phyloP scores from a whole-genome alignment of 1,284 basidiomycete species.

The Schizopora paradoxa region DNA sequence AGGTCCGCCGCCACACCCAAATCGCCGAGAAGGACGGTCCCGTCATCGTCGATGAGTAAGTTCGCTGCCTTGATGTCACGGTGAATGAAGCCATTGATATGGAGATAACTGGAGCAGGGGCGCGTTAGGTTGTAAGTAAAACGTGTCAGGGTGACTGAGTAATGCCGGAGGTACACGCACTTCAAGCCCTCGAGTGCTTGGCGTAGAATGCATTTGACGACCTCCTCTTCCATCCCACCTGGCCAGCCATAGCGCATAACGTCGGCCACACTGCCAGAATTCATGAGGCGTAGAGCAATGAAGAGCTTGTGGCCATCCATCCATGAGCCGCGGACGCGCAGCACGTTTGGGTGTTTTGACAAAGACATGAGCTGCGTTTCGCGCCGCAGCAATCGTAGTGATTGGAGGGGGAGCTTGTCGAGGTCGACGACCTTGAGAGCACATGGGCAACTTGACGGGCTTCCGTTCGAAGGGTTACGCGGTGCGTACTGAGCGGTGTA shows the following conservation, averaged over 20 bases:
- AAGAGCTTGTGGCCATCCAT: slow-evolving; percentile 76
- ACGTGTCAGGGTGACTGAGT: slow-evolving; percentile 6
- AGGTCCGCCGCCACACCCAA: slow-evolving; percentile 83
- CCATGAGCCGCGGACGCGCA: slow-evolving; percentile 88
- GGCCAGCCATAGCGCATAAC: slow-evolving; percentile 82
- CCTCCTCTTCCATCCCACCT: slow-evolving; percentile 83
- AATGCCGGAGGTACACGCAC: slow-evolving; percentile 47
- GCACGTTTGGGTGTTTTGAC: slow-evolving; percentile 88
- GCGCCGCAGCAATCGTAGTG: slow-evolving; percentile 66
- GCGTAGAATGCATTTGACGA: slow-evolving; percentile 75
- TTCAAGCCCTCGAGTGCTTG: slow-evolving; percentile 82
- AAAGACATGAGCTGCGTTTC: slow-evolving; percentile 91
- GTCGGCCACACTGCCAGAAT: slow-evolving; percentile 79
- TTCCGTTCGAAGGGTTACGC: slow-evolving; percentile 28
- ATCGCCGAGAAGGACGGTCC: slow-evolving; percentile 85
- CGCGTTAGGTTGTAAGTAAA: slow-evolving; percentile 1
- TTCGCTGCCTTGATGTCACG: slow-evolving; percentile 89
- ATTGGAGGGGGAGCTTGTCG: slow-evolving; percentile 64
- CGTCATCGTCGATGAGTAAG: slow-evolving; percentile 80
- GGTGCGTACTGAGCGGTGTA: slow-evolving; percentile 67
- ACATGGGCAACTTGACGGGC: slow-evolving; percentile 50
- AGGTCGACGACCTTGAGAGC: slow-evolving; percentile 88
- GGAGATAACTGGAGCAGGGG: slow-evolving; percentile 57
- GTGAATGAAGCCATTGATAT: slow-evolving; percentile 86
- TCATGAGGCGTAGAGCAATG: slow-evolving; percentile 88